Evolutionary conservation across 140 eudicot genomes (phyloP).

Genomic region (Stevia rebaudiana): DNA sequence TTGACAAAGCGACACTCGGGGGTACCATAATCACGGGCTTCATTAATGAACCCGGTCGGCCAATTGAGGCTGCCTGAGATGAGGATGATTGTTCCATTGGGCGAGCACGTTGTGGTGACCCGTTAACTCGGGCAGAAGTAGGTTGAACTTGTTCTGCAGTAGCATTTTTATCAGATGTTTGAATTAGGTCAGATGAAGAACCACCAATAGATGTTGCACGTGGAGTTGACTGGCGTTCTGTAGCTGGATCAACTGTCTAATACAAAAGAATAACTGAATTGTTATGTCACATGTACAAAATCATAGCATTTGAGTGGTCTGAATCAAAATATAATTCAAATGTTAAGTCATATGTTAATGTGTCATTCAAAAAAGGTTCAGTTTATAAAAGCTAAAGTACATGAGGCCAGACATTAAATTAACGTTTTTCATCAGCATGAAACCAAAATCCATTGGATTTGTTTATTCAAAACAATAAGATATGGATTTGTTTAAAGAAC

Average conservation of each 20-base stretch:
- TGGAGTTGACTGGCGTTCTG: conserved; percentile 25
- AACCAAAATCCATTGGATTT: no score
- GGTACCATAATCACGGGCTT: conserved; percentile 60
- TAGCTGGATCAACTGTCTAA: conserved; percentile 53
- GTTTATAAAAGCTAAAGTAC: neutral
- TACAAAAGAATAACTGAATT: conserved; percentile 18
- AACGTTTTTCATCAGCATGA: neutral
- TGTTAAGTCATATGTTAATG: neutral
- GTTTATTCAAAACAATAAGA: no score
- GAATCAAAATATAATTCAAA: neutral
- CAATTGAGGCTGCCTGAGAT: conserved; percentile 38
- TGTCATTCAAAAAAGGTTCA: neutral
- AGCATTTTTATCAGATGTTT: conserved; percentile 26
- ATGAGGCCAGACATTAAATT: neutral
- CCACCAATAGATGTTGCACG: conserved; percentile 27
- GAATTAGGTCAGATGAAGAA: conserved; percentile 17
- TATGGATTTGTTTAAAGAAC: no score
- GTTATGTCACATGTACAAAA: conserved; percentile 24
- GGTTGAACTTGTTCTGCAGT: conserved; percentile 39
- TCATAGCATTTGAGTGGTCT: neutral
- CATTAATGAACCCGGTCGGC: conserved; percentile 39
- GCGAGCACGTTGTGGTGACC: conserved; percentile 29
- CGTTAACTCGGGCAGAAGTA: conserved; percentile 36
- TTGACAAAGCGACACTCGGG: conserved; percentile 44
- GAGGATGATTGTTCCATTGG: conserved; percentile 55